These are phyloP conservation scores for Fistulifera pelliculosa DNA, from an alignment of 108 stramenopile species.

Conservation along the genomic window DNA sequence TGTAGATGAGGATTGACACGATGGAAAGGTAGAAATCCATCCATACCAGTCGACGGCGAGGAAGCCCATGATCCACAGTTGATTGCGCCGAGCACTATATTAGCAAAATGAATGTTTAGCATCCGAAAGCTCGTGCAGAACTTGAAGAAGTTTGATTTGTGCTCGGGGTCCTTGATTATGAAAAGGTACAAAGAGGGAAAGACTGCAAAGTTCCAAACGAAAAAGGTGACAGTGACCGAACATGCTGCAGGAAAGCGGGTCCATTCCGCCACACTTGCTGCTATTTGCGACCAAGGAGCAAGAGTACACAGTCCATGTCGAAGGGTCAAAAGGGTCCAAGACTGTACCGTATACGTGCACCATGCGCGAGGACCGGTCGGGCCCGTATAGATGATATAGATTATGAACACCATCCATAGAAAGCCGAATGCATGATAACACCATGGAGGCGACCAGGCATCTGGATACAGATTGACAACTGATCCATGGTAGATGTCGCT, in stretches of 20 bases:
- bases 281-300: slow-evolving; percentile 38
- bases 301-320: slow-evolving; percentile 46
- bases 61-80: slow-evolving; percentile 31
- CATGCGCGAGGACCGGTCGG: slow-evolving; percentile 26
- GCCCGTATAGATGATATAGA: slow-evolving; percentile 7
- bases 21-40: slow-evolving; percentile 51
- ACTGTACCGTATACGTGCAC: slow-evolving; percentile 53
- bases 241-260: slow-evolving; percentile 56
- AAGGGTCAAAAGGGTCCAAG: slow-evolving; percentile 46
- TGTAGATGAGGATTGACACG: slow-evolving; percentile 34
- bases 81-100: slow-evolving; percentile 43
- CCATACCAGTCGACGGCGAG: slow-evolving; percentile 27
- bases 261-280: slow-evolving; percentile 29
- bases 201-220: slow-evolving; percentile 76
- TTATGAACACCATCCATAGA: slow-evolving; percentile 38
- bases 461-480: slow-evolving; percentile 14
- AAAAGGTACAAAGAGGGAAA: slow-evolving; percentile 55
- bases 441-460: slow-evolving; percentile 26
- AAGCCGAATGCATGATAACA: slow-evolving; percentile 24
- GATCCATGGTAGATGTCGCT: background rate
- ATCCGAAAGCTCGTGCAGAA: slow-evolving; percentile 54
- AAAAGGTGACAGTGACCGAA: slow-evolving; percentile 52
- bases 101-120: slow-evolving; percentile 63
- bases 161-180: slow-evolving; percentile 28
- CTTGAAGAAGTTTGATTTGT: slow-evolving; percentile 38